Percentiles rank a stretch among this genome's conserved stretches.
Evolutionary conservation across 495 filamentous ascomycete genomes (phyloP).

Genomic region (Acidiella bohemica): DNA sequence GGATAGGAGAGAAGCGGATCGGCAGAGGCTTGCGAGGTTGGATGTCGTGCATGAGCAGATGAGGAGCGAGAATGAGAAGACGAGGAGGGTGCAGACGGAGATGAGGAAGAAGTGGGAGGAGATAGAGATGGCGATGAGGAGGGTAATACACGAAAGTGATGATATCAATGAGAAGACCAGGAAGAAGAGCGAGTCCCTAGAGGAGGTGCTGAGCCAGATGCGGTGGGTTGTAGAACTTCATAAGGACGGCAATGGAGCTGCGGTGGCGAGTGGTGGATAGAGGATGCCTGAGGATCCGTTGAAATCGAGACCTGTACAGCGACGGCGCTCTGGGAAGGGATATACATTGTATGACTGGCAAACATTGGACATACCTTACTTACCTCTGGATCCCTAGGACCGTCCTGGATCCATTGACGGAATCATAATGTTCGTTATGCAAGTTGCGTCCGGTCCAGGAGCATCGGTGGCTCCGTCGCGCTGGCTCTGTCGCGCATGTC

Average conservation of each 20-base stretch:
- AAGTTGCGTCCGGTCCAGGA: too few relatives aligned
- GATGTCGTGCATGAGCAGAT: conserved; percentile 23
- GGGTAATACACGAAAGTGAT: conserved; percentile 3
- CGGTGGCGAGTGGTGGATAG: too few relatives aligned
- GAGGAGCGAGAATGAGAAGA: conserved; percentile 21
- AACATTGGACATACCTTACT: too few relatives aligned
- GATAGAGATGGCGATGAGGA: conserved; percentile 13
- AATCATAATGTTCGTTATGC: too few relatives aligned
- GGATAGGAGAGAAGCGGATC: conserved; percentile 15
- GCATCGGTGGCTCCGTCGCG: too few relatives aligned
- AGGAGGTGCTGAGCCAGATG: conserved; percentile 20
- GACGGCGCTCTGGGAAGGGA: too few relatives aligned
- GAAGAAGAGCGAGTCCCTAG: conserved; percentile 20
- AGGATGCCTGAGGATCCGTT: too few relatives aligned
- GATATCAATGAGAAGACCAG: conserved; percentile 8
- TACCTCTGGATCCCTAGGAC: neutral
- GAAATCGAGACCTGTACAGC: too few relatives aligned
- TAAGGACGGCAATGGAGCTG: too few relatives aligned
- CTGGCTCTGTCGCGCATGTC: too few relatives aligned
- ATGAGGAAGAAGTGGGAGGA: conserved; percentile 13
- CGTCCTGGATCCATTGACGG: neutral
- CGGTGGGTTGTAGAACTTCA: conserved; percentile 21
- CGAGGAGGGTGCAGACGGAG: conserved; percentile 15
- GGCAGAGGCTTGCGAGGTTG: conserved; percentile 12
- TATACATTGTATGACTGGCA: too few relatives aligned